These are phyloP conservation scores for Diaporthe sp. DNA, from an alignment of 2,329 filamentous ascomycete genomes.

Conservation along the genomic window DNA sequence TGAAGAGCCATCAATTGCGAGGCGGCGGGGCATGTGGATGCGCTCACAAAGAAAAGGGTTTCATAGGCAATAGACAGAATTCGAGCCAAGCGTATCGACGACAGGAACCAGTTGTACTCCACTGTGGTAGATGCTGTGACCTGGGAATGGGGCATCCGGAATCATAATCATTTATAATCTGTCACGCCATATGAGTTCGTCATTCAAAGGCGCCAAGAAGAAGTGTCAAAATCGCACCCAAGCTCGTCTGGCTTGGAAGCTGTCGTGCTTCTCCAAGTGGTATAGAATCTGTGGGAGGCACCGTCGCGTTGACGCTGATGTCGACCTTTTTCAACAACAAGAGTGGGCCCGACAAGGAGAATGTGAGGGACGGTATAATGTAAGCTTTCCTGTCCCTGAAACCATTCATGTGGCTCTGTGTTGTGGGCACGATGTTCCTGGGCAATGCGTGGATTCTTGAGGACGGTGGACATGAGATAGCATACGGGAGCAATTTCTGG, in stretches of 20 bases:
- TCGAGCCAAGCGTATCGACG: neutral
- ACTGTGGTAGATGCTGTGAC: neutral
- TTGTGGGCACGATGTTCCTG: conserved; percentile 47
- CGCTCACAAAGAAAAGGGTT: neutral
- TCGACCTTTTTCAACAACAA: conserved; percentile 76
- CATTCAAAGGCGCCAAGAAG: neutral
- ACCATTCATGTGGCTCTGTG: conserved; percentile 65
- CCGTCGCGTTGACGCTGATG: conserved; percentile 76
- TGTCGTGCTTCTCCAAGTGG: neutral
- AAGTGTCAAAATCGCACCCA: neutral
- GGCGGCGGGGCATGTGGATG: neutral
- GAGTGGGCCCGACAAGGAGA: neutral
- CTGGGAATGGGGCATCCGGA: neutral
- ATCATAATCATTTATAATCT: neutral
- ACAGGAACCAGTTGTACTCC: neutral
- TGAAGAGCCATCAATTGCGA: neutral
- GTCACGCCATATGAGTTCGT: neutral
- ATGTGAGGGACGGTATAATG: conserved; percentile 63
- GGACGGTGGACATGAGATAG: conserved; percentile 30
- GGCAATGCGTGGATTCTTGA: conserved; percentile 52
- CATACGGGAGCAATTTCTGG: conserved; percentile 26
- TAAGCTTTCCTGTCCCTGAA: conserved; percentile 75
- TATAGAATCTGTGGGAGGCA: conserved; percentile 70
- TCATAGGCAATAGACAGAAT: neutral
- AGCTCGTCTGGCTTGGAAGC: neutral